These are phyloP conservation scores for Ceriops zippeliana DNA, from an alignment of 345 rosid genomes.

Conservation along the genomic window DNA sequence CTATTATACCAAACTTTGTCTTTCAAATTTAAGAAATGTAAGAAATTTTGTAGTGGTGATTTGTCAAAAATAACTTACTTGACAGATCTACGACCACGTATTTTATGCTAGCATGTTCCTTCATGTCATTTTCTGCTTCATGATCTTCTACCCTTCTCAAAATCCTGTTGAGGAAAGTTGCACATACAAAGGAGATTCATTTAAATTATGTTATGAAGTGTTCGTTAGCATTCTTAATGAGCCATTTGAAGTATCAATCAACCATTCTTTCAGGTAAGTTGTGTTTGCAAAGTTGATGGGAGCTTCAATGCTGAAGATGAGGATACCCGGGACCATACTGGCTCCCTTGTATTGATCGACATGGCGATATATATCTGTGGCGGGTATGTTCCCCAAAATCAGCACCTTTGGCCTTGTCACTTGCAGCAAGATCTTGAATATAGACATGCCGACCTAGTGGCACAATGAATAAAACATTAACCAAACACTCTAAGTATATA, in stretches of 20 bases:
- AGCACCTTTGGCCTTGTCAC: slow-evolving; percentile 76
- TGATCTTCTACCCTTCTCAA: slow-evolving; percentile 85
- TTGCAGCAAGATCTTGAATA: slow-evolving; percentile 81
- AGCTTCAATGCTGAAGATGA: slow-evolving; percentile 73
- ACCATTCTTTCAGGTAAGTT: slow-evolving; percentile 86
- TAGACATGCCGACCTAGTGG: slow-evolving; percentile 68
- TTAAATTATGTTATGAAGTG: background rate
- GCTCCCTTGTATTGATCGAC: slow-evolving; percentile 80
- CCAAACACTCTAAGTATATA: no score
- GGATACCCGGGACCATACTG: slow-evolving; percentile 61
- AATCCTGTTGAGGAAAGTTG: slow-evolving; percentile 32
- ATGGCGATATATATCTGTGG: slow-evolving; percentile 62
- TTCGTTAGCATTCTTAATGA: background rate
- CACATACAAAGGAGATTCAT: background rate
- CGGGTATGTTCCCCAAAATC: slow-evolving; percentile 76
- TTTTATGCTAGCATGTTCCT: slow-evolving; percentile 45
- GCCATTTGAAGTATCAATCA: slow-evolving; percentile 4
- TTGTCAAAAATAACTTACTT: slow-evolving; percentile 31
- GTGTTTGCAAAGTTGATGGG: slow-evolving; percentile 86
- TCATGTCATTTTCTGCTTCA: slow-evolving; percentile 50
- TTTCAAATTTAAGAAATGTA: no score
- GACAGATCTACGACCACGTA: slow-evolving; percentile 74
- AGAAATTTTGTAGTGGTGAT: background rate
- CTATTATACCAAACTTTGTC: no score
- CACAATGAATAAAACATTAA: background rate